These are phyloP conservation scores for Suillus bovinus DNA, from an alignment of 768 basidiomycete genomes.

Conservation along the genomic window DNA sequence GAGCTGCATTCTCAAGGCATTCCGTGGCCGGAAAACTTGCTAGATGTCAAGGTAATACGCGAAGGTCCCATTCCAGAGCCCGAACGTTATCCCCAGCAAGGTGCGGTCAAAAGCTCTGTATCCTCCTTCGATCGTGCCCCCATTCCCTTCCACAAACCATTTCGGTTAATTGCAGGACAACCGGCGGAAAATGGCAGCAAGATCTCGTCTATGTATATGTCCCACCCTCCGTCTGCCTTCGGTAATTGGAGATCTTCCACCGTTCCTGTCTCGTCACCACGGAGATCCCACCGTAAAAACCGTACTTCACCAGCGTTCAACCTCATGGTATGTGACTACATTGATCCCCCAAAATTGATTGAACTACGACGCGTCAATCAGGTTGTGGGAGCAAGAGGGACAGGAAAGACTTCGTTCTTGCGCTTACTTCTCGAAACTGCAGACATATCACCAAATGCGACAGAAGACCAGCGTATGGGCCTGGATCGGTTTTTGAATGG, in stretches of 20 bases:
- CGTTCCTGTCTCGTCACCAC: slow-evolving; percentile 39
- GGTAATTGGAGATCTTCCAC: slow-evolving; percentile 49
- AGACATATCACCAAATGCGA: slow-evolving; percentile 77
- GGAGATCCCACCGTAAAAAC: slow-evolving; percentile 63
- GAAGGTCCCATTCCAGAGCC: slow-evolving; percentile 36
- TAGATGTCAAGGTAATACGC: slow-evolving; percentile 69
- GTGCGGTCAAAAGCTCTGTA: slow-evolving; percentile 72
- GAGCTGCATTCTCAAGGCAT: slow-evolving; percentile 74
- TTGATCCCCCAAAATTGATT: not conserved
- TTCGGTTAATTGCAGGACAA: slow-evolving; percentile 50
- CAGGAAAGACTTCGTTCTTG: slow-evolving; percentile 83
- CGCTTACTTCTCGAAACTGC: slow-evolving; percentile 83
- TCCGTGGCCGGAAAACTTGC: slow-evolving; percentile 83
- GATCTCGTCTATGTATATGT: slow-evolving; percentile 74
- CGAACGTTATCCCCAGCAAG: slow-evolving; percentile 48
- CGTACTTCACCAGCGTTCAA: slow-evolving; percentile 80
- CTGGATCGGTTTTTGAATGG: slow-evolving; percentile 67
- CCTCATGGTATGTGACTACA: slow-evolving; percentile 60
- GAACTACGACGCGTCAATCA: slow-evolving; percentile 28
- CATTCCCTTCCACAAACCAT: slow-evolving; percentile 84
- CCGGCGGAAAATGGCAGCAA: slow-evolving; percentile 40
- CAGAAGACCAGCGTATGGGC: slow-evolving; percentile 66
- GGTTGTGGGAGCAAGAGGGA: slow-evolving; percentile 80
- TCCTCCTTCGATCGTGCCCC: slow-evolving; percentile 49
- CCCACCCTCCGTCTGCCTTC: slow-evolving; percentile 61